phyloP scores from a whole-genome alignment of 371 early-diverging fungal species.

The Lichtheimia ramosa region DNA sequence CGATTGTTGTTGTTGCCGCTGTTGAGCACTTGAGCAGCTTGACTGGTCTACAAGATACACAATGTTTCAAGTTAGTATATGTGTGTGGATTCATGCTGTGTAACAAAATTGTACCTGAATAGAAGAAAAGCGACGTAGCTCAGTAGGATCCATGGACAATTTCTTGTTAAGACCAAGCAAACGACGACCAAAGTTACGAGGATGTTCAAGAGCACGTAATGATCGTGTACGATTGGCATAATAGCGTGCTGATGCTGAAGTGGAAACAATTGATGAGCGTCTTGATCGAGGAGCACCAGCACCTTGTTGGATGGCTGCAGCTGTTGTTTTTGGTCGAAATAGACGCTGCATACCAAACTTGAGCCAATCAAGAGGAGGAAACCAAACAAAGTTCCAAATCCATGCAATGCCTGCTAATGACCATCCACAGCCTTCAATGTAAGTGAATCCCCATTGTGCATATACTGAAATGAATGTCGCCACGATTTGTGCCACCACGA shows the following conservation, averaged over 20 bases:
- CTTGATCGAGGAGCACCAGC: slow-evolving; percentile 15
- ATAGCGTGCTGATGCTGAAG: slow-evolving; percentile 37
- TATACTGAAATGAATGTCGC: slow-evolving; percentile 59
- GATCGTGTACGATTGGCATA: slow-evolving; percentile 51
- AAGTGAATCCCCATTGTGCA: slow-evolving; percentile 58
- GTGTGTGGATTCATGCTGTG: not conserved
- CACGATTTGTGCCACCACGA: slow-evolving; percentile 52
- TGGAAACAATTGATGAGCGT: slow-evolving; percentile 33
- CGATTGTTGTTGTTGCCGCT: not conserved
- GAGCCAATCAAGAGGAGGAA: slow-evolving; percentile 70
- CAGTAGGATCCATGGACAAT: slow-evolving; percentile 48
- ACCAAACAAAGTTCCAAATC: slow-evolving; percentile 82
- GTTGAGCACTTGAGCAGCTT: slow-evolving; percentile 11
- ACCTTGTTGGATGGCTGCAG: slow-evolving; percentile 3
- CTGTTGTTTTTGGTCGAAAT: slow-evolving; percentile 40
- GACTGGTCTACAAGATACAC: slow-evolving; percentile 4
- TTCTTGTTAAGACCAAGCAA: slow-evolving; percentile 30
- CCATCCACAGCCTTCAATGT: slow-evolving; percentile 56
- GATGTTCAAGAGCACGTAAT: slow-evolving; percentile 34
- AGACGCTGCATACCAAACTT: slow-evolving; percentile 68
- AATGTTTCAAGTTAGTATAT: not conserved
- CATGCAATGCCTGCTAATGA: slow-evolving; percentile 62
- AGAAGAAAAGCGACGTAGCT: slow-evolving; percentile 56
- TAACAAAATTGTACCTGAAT: slow-evolving; percentile 16
- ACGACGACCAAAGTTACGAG: slow-evolving; percentile 38